Evolutionary conservation across 805 yeast genomes (phyloP), one percentile per base, ranked within the genome.

Genomic region (Yamadazyma nakazawae): DNA sequence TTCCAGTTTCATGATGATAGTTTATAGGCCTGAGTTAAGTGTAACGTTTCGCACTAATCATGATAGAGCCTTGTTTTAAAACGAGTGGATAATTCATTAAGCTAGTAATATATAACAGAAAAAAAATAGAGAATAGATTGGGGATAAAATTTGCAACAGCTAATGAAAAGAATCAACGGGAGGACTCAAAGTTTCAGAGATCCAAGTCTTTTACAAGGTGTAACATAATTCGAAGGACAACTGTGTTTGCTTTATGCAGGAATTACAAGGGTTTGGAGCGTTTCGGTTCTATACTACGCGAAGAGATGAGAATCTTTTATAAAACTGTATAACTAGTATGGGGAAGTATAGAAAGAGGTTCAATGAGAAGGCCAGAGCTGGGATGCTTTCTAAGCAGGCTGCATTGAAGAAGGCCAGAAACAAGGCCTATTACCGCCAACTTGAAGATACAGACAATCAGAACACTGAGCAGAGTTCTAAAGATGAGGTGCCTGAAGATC

Each of bases 281-380:
- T 10, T 28, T 28, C n/a, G 12, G 4, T 12, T 13, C 9, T 12
- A 28, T 5, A 12, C 32, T 28, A 28, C 11, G 32, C 32, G 32
- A 28, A 28, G 32, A 28, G 32, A 28, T 28, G 32, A 28, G 32
- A 28, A 28, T 12, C 32, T 28, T 28, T 28, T 28, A 28, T 28
- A 28, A 13, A 12, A 28, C n/a, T 4, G 9, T 5, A 28, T 34
- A 16, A 4, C n/a, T 4, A 43, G 10, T 28, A 88, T 88, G 96
- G 96, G 92, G 48, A 85, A 85, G 51, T 88, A 87, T 62, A 77
- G 94, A 54, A 79, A 80, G 64, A 66, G 96, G 51, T 85, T 83
- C 70, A 88, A 88, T 61, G 96, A 85, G 62, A 86, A 85, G 68
- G 96, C 94, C 46, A 81, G 96, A 30, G 61, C 88, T 2, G 96